Evolutionary conservation across 2,329 filamentous ascomycete genomes (phyloP), one percentile per base, ranked within the genome.

Genomic region (Hypoxylon sp.): DNA sequence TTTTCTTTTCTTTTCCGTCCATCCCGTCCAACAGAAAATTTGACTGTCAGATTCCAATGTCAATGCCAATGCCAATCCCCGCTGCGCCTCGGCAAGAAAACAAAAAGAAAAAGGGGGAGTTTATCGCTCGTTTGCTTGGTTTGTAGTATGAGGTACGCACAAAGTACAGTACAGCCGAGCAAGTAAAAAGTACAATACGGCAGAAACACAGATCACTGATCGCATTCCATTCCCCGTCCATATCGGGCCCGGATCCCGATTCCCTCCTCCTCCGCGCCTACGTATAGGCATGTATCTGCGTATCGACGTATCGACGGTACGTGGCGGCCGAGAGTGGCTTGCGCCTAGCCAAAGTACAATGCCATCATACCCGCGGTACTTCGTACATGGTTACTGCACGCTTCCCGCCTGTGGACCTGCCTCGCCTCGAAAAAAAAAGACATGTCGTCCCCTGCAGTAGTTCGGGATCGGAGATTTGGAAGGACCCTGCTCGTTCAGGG

Each of bases 391-490:
- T 40, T 49, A 58, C 57, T 63, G 58, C 54, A 61, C 47, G 50
- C 45, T 61, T 58, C 58, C 58, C 61, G 61, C 58, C 51, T 51
- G n/a, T n/a, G n/a, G n/a, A n/a, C n/a, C n/a, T n/a, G n/a, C n/a
- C n/a, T n/a, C n/a, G n/a, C n/a, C n/a, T n/a, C n/a, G n/a, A n/a
- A n/a, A n/a, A n/a, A n/a, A n/a, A 37, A 55, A 55, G 53, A 55
- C 37, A 48, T 24, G 45, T 45, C 47, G n/a, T 58, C 60, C 60
- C 60, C 57, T 63, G 60, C 60, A 63, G 60, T 63, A 61, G 61
- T 50, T 58, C 48, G 49, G 35, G 49, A 42, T 48, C 54, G 53
- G 54, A 51, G 48, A 58, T 56, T 61, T 57, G 35, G n/a, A 54
- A 35, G 51, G 52, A 57, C 51, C 58, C 55, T 54, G 51, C 42